Base-by-base conservation (phyloP, 768 basidiomycete genomes). In the Auriscalpium vulgare region DNA sequence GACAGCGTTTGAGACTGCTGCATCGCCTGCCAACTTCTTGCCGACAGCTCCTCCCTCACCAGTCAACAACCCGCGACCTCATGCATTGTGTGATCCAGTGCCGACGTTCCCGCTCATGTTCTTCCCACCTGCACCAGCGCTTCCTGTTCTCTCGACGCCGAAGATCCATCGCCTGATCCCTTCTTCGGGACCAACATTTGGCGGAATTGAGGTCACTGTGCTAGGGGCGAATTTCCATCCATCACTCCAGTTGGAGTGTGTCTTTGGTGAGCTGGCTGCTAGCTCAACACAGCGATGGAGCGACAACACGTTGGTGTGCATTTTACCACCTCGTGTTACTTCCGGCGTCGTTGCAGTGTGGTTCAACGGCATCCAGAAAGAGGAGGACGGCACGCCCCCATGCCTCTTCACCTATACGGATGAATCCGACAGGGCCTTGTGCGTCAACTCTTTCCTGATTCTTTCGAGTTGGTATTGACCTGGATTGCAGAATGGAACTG, bases 161-260 rank as follows among this genome's bases (percentile, higher is more conserved):
- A 86, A 78, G 47, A 93, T 94, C 55, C 89, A 91, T 64, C 83
- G 90, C 7, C 80, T 94, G 43, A 91, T 94, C 60, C 91, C 91
- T 1, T 81, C 84, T 53, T 77, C 80, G 57, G 91, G 94, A 11
- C 92, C 93, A 10, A 93, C 90, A 19, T 83, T 87, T 57, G 95
- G 95, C 36, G 95, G 95, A 1, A 93, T 91, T 61, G 93, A 97
- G 71, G 88, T 99, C 37, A 98, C 95, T 2, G 74, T 99, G 16
- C 80, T 97, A 8, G 97, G 97, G 9, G 83, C 88, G 52, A 91
- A 94, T 68, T 97, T 99, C 71, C 84, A 88, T 65, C 78, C 85
- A 0, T 78, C 81, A 45, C 68, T 87, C 53, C 81, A 83, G 60
- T 73, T 91, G 29, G 82, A 82, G 53, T 90, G 91, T 62, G 74